These are phyloP conservation scores for Fusarium anguioides DNA, from an alignment of 2,329 filamentous ascomycete genomes.

Conservation along the genomic window DNA sequence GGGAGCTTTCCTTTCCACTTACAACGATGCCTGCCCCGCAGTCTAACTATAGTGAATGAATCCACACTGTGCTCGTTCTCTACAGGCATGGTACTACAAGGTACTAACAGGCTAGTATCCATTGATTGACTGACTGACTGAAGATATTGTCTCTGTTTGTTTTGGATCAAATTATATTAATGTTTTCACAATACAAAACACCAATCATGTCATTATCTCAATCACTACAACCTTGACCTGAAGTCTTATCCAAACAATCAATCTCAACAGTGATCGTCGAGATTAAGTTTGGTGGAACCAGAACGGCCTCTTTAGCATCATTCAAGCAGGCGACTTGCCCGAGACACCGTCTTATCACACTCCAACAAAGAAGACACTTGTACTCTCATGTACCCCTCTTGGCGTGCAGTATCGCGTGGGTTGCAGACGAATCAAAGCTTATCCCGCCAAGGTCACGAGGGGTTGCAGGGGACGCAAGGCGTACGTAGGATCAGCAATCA, in stretches of 20 bases:
- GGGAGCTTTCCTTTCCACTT: conserved; percentile 21
- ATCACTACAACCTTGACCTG: neutral
- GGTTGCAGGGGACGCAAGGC: conserved; percentile 19
- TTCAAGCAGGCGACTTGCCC: conserved; percentile 11
- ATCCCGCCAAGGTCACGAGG: conserved; percentile 34
- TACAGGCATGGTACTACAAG: conserved; percentile 1
- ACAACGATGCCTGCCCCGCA: conserved; percentile 23
- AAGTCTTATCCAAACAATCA: neutral
- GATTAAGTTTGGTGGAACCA: conserved; percentile 47
- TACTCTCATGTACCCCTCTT: conserved; percentile 32
- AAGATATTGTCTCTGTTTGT: neutral
- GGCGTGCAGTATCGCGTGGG: conserved; percentile 28
- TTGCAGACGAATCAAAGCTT: conserved; percentile 32
- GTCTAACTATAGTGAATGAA: no score
- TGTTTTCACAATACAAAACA: neutral
- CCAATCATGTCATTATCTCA: neutral
- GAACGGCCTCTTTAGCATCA: conserved; percentile 12
- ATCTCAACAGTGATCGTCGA: conserved; percentile 39
- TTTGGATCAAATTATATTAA: fast-evolving
- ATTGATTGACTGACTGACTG: neutral
- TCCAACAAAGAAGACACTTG: neutral
- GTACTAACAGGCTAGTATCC: neutral
- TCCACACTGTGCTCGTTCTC: conserved; percentile 33
- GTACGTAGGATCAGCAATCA: conserved; percentile 28
- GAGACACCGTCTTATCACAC: conserved; percentile 6